Base-by-base conservation (phyloP, 495 filamentous ascomycete genomes). In the Hyaloscypha bicolor region DNA sequence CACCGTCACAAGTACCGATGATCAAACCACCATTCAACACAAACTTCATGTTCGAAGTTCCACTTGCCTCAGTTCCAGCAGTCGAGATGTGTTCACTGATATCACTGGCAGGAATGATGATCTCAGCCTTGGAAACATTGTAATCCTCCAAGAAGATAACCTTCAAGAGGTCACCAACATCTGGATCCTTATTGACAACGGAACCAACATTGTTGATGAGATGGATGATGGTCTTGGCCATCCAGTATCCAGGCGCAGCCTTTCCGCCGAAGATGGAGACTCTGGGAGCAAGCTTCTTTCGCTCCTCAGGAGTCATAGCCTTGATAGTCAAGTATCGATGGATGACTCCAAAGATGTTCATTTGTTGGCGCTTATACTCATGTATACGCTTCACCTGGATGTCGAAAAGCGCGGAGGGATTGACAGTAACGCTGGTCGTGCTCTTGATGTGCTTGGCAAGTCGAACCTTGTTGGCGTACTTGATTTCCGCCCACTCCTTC, bases 51-150 rank as follows among this genome's bases (percentile, higher is more conserved):
- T 98, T 98, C 69, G 83, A 85, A 14, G 84, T 87, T 66, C 84
- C 84, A 48, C 81, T 83, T 0, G 84, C 84, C 74, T 99, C 95
- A 2, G 95, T 99, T 32, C 95, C 95, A 21, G 95, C 95, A 37
- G 95, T 99, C 3, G 95, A 99, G 77, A 99, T 99, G 76, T 99
- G 95, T 82, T 99, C 95, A 78, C 93, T 97, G 74, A 99, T 88
- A 75, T 99, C 95, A 19, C 92, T 96, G 12, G 95, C 95, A 8
- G 95, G 95, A 61, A 88, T 86, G 70, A 99, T 97, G 69, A 98
- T 92, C 79, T 99, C 95, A 19, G 95, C 96, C 82, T 98, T 98
- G 86, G 93, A 96, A 72, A 99, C 95, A 69, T 99, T 99, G 85
- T 99, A 99, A 81, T 99, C 95, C 75, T 95, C 93, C 55, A 99